These are phyloP conservation scores for Globisporangium spiculum DNA, from an alignment of 352 stramenopile species.

Conservation along the genomic window DNA sequence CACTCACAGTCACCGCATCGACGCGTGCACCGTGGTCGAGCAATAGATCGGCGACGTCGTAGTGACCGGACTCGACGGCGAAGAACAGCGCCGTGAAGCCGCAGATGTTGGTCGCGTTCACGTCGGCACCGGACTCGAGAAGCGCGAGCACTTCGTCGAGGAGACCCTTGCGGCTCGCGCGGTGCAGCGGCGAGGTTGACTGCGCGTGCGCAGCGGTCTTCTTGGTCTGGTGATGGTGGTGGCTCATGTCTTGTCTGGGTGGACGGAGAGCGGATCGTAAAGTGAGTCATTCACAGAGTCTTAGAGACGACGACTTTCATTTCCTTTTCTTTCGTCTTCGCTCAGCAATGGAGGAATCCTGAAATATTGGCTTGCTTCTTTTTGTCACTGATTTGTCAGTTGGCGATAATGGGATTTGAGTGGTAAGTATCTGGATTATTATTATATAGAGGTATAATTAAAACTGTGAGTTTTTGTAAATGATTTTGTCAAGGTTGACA, in stretches of 20 bases:
- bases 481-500: too few relatives aligned
- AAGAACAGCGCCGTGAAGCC: conserved; percentile 12
- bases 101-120: conserved; percentile 7
- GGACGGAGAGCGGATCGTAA: background rate
- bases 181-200: conserved; percentile 6
- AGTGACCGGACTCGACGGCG: conserved; percentile 5
- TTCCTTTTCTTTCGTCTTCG: too few relatives aligned
- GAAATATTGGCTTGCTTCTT: too few relatives aligned
- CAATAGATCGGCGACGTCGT: conserved; percentile 6
- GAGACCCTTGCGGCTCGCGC: conserved; percentile 4
- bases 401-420: too few relatives aligned
- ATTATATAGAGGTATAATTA: too few relatives aligned
- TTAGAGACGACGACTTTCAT: too few relatives aligned
- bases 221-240: background rate
- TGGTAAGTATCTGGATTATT: too few relatives aligned
- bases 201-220: background rate
- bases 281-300: background rate
- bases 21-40: conserved; percentile 8
- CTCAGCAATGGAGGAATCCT: too few relatives aligned
- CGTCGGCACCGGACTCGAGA: conserved; percentile 7
- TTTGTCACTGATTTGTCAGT: too few relatives aligned
- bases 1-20: background rate
- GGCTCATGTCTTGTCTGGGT: background rate
- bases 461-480: too few relatives aligned
- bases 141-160: conserved; percentile 9